Evolutionary conservation across 441 rosid species (phyloP).

Genomic region (Mallotus repandus): DNA sequence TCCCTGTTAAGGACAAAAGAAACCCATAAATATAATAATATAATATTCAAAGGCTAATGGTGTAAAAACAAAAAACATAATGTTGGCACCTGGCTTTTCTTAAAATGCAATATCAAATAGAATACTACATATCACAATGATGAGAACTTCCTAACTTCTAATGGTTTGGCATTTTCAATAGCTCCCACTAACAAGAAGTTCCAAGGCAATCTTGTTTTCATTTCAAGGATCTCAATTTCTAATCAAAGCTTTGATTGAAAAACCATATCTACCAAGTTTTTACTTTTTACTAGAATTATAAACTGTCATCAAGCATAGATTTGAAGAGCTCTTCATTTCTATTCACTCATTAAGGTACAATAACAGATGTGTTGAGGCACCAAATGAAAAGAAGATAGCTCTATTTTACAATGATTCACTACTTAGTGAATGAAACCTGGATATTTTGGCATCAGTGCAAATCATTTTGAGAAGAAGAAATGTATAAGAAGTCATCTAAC

Average conservation of each 20-base stretch:
- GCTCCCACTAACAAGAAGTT: neutral
- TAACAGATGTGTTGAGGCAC: neutral
- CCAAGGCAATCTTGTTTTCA: neutral
- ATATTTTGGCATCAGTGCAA: neutral
- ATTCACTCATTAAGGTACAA: neutral
- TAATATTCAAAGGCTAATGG: neutral
- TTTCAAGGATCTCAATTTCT: neutral
- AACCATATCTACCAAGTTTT: neutral
- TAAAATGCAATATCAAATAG: no score
- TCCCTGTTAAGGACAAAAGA: slow-evolving; percentile 48
- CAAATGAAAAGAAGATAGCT: neutral
- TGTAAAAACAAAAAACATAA: neutral
- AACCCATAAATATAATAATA: slow-evolving; percentile 6
- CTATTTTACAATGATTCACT: neutral
- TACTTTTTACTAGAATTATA: neutral
- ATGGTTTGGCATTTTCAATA: neutral
- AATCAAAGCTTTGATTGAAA: neutral
- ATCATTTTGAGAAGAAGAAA: neutral
- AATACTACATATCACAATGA: neutral
- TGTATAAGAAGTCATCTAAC: neutral
- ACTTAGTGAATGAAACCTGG: no score
- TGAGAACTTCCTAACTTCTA: neutral
- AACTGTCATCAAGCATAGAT: neutral
- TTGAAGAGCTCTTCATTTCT: neutral
- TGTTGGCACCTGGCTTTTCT: neutral